Conservation (phyloP, 2,329 filamentous ascomycete species). For the Penicillium occitanis region DNA sequence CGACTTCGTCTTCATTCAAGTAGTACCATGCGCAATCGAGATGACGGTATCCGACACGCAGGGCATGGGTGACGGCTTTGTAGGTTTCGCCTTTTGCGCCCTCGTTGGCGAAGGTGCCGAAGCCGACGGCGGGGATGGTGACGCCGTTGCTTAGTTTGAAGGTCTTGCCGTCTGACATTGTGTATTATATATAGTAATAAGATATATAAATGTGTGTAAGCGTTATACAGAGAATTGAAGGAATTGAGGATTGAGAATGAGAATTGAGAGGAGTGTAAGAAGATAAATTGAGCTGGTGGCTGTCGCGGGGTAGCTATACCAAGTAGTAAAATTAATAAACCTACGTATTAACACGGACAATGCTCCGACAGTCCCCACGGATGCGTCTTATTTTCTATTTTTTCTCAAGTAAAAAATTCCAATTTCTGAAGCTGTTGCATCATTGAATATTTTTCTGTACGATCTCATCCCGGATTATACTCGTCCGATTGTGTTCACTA, state of each 20-base stretch:
- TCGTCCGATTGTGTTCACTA: not conserved
- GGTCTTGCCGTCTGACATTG: conserved; percentile 56
- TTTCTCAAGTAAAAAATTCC: not conserved
- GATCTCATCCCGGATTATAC: not conserved
- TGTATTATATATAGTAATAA: not conserved
- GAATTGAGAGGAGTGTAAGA: not conserved
- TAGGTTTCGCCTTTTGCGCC: conserved; percentile 61
- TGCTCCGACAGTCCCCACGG: not conserved
- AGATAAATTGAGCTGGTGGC: not conserved
- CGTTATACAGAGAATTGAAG: not conserved
- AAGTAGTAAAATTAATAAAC: not conserved
- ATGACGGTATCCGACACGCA: conserved; percentile 55
- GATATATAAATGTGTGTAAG: not conserved
- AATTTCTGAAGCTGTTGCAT: conserved; percentile 1
- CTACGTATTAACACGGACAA: not conserved
- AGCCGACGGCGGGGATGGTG: conserved; percentile 62
- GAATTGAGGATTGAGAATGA: not conserved
- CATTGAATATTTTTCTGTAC: not conserved
- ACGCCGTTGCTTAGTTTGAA: conserved; percentile 60
- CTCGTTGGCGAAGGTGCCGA: conserved; percentile 68
- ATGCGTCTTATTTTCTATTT: not conserved
- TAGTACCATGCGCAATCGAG: conserved; percentile 59
- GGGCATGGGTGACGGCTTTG: conserved; percentile 52
- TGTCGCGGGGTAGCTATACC: not conserved
- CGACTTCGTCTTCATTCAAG: conserved; percentile 55